These are phyloP conservation scores for Eutypella sp. DNA, from an alignment of 2,329 filamentous ascomycete genomes.

Conservation along the genomic window DNA sequence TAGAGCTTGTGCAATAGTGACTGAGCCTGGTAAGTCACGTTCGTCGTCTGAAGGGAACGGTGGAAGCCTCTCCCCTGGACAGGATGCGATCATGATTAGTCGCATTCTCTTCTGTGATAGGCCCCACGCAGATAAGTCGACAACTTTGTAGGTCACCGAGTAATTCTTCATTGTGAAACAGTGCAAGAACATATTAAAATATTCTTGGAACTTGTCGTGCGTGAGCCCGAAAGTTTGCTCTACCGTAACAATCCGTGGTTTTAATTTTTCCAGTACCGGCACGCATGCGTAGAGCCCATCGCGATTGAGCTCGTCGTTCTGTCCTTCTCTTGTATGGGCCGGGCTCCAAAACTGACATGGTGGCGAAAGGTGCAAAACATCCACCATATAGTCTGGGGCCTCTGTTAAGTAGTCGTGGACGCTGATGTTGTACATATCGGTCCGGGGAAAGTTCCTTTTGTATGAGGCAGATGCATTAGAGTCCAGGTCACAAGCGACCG, in stretches of 20 bases:
- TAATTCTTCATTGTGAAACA: slow-evolving; percentile 62
- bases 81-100: slow-evolving; percentile 50
- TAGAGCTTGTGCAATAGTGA: slow-evolving; percentile 38
- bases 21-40: slow-evolving; percentile 51
- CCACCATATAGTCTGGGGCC: slow-evolving; percentile 41
- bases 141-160: slow-evolving; percentile 61
- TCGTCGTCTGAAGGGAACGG: too few species aligned
- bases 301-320: slow-evolving; percentile 61
- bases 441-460: slow-evolving; percentile 48
- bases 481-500: slow-evolving; percentile 60
- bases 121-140: slow-evolving; percentile 46
- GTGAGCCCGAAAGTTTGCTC: slow-evolving; percentile 71
- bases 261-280: slow-evolving; percentile 47
- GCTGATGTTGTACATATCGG: slow-evolving; percentile 40
- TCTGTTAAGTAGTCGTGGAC: slow-evolving; percentile 40
- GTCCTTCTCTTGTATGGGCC: slow-evolving; percentile 55
- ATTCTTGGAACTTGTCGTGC: slow-evolving; percentile 41
- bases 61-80: slow-evolving; percentile 66
- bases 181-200: slow-evolving; percentile 53
- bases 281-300: slow-evolving; percentile 47
- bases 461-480: slow-evolving; percentile 51
- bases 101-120: slow-evolving; percentile 43
- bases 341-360: slow-evolving; percentile 72
- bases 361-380: slow-evolving; percentile 67
- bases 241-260: slow-evolving; percentile 65